Evolutionary conservation across 2,329 filamentous ascomycete genomes (phyloP), one percentile per base, ranked within the genome.

Genomic region (Penicillium brevicompactum): DNA sequence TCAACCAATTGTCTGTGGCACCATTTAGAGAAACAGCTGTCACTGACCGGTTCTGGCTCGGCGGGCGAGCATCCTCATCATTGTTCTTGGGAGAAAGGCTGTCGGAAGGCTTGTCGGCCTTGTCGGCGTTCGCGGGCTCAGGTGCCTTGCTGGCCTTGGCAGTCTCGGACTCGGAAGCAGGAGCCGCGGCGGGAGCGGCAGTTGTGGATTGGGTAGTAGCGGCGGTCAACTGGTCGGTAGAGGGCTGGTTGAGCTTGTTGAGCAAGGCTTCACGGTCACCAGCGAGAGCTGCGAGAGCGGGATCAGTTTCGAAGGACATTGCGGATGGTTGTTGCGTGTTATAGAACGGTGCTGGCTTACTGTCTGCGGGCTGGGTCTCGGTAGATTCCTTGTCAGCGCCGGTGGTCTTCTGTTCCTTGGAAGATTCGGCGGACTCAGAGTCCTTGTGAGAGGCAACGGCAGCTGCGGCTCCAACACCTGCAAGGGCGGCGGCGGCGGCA

Each of bases 121-220:
- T 34, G 32, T 53, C 40, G 41, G 60, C 5, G 2, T 27, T 27
- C 3, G 24, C 5, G 24, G 24, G 24, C 24, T 57, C 55, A 34
- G 50, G 37, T n/a, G 40, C 51, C 37, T 56, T 51, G 49, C 46
- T 59, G 24, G 63, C 49, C 42, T 64, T 60, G 31, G 55, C 42
- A 22, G 62, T 46, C 41, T 63, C 38, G 27, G 62, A 48, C 22
- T 63, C 60, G 40, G 42, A 5, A 30, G 43, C 34, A 18, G 51
- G 43, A 34, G 59, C 49, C 13, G 41, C 57, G 16, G 58, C 52
- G 11, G 58, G 55, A 37, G 58, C 55, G 89, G 51, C 91, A 93
- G 34, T n/a, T 11, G 34, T 37, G 34, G 34, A n/a, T 95, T 96
- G 87, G 94, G 95, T 78, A 90, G 96, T 82, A 94, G 63, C 50